phyloP scores from a whole-genome alignment of 176 grass and related monocot species.

The Phoenix roebelenii region DNA sequence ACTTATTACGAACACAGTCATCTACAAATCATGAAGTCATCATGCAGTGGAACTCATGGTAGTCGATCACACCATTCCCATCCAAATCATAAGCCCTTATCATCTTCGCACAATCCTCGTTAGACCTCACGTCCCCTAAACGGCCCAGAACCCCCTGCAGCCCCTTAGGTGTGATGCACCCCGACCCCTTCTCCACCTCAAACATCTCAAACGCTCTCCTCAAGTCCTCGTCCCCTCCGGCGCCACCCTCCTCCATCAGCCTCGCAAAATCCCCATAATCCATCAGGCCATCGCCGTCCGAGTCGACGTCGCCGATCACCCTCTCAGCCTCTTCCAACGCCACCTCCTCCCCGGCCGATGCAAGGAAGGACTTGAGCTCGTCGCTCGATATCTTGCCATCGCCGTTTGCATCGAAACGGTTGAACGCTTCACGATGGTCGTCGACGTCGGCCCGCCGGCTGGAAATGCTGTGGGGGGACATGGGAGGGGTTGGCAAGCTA shows the following conservation, averaged over 20 bases:
- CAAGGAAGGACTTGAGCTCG: constrained; percentile 4
- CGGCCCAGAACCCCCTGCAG: constrained; percentile 2
- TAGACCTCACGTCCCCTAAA: neutral
- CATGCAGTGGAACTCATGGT: constrained; percentile 9
- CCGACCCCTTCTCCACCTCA: constrained; percentile 11
- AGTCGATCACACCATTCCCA: constrained; percentile 8
- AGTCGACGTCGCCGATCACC: neutral
- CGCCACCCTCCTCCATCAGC: neutral
- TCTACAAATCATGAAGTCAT: neutral
- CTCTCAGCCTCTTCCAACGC: neutral
- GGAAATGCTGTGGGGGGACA: neutral
- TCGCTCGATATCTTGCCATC: constrained; percentile 10
- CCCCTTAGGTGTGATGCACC: constrained; percentile 5
- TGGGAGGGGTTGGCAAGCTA: too few relatives aligned
- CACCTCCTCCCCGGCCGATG: constrained; percentile 5
- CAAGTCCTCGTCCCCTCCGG: constrained; percentile 2
- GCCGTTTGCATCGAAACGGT: constrained; percentile 3
- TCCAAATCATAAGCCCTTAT: constrained; percentile 10
- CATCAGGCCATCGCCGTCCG: constrained; percentile 9
- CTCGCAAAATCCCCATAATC: constrained; percentile 11
- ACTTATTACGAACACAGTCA: too few relatives aligned
- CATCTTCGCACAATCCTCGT: constrained; percentile 11
- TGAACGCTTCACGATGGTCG: neutral
- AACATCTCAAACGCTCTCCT: constrained; percentile 11
- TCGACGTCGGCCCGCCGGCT: neutral